Conservation (phyloP, 495 filamentous ascomycete species). For the Podospora sp. region DNA sequence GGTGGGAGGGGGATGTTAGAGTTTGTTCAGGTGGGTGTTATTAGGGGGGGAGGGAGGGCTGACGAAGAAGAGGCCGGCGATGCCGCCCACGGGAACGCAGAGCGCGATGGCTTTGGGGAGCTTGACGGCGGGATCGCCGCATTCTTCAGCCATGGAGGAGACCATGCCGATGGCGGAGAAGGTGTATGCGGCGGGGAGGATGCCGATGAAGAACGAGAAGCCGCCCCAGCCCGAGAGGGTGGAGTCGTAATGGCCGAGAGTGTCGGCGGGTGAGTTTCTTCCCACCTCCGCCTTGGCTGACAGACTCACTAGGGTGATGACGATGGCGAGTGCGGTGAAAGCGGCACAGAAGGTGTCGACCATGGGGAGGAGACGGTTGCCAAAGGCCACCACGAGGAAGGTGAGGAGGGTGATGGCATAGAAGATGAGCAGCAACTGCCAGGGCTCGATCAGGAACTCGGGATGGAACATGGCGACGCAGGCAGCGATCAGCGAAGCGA, state of each 20-base stretch:
- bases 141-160: constrained; percentile 59
- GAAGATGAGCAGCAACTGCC: constrained; percentile 60
- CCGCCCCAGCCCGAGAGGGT: constrained; percentile 54
- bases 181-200: constrained; percentile 56
- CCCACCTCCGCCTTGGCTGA: constrained; percentile 57
- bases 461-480: constrained; percentile 56
- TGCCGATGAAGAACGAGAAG: constrained; percentile 59
- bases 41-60: constrained; percentile 32
- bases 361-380: constrained; percentile 57
- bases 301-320: constrained; percentile 56
- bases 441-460: constrained; percentile 54
- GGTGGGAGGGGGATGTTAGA: too few relatives aligned
- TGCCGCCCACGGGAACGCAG: constrained; percentile 59
- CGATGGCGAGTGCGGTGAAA: constrained; percentile 58
- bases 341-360: constrained; percentile 63
- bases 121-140: constrained; percentile 58
- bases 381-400: constrained; percentile 61
- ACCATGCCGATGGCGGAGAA: constrained; percentile 65
- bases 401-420: constrained; percentile 63
- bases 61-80: constrained; percentile 62
- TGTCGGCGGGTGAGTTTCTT: constrained; percentile 46
- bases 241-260: constrained; percentile 55
- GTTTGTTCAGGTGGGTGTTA: background rate
- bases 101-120: constrained; percentile 62
- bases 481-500: constrained; percentile 60